These are phyloP conservation scores for Garcia nutans DNA, from an alignment of 345 rosid species.

Conservation along the genomic window DNA sequence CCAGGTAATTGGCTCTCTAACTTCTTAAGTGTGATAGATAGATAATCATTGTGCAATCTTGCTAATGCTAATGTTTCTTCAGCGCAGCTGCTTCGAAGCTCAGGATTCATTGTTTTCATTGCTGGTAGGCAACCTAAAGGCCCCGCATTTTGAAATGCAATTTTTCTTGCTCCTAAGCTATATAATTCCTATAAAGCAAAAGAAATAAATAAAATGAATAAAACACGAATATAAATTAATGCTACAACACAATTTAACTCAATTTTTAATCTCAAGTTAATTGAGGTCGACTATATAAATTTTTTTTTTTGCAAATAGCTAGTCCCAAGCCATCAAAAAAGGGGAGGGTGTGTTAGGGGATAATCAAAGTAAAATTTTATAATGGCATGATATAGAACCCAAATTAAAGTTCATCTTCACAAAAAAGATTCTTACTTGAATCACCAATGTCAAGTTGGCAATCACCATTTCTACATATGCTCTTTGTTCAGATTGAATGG, in stretches of 20 bases:
- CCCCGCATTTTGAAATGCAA: slow-evolving; percentile 31
- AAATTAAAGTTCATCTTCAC: too few species aligned
- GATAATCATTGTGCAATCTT: slow-evolving; percentile 29
- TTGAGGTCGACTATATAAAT: too few species aligned
- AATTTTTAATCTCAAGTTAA: too few species aligned
- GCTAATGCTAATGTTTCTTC: slow-evolving; percentile 23
- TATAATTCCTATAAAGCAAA: slow-evolving; percentile 24
- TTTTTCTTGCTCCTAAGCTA: slow-evolving; percentile 33
- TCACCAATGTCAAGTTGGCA: slow-evolving; percentile 15
- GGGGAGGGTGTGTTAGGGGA: too few species aligned
- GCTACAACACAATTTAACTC: too few species aligned
- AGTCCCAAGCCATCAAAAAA: too few species aligned
- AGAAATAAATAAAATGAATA: too few species aligned
- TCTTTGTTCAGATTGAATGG: neutral
- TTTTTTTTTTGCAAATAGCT: too few species aligned
- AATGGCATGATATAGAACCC: too few species aligned
- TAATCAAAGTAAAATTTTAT: too few species aligned
- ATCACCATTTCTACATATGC: slow-evolving; percentile 17
- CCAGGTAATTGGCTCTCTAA: slow-evolving; percentile 19
- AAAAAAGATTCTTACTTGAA: neutral
- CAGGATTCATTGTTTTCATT: slow-evolving; percentile 10
- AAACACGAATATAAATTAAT: too few species aligned
- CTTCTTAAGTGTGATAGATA: slow-evolving; percentile 19
- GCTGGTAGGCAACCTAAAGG: slow-evolving; percentile 41
- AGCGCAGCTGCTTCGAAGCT: slow-evolving; percentile 12